Evolutionary conservation across 2,329 filamentous ascomycete genomes (phyloP).

Genomic region (Cytospora leucostoma): DNA sequence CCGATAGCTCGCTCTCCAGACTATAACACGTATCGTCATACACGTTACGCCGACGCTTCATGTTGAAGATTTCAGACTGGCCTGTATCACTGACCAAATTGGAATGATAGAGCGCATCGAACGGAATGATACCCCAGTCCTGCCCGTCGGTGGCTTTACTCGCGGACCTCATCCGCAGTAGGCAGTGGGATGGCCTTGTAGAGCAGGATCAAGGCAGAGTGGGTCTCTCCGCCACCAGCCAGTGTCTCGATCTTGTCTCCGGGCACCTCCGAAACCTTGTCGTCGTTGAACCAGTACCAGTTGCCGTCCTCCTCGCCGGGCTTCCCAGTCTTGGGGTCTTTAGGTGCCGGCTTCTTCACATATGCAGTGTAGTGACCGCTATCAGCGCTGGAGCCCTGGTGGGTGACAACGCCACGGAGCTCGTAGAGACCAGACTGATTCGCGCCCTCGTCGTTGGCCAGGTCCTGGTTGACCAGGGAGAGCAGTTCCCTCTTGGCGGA

Average conservation of each 20-base stretch:
- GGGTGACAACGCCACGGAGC: conserved; percentile 88
- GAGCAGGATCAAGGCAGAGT: conserved; percentile 78
- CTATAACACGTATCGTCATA: neutral
- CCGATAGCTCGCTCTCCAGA: conserved; percentile 4
- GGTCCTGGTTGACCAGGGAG: conserved; percentile 71
- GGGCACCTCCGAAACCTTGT: conserved; percentile 91
- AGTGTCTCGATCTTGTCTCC: conserved; percentile 88
- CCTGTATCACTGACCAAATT: neutral
- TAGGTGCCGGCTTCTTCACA: conserved; percentile 81
- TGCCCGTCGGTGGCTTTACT: conserved; percentile 31
- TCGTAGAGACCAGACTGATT: conserved; percentile 97
- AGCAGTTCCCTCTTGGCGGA: conserved; percentile 86
- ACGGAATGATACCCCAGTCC: neutral
- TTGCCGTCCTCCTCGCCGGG: conserved; percentile 82
- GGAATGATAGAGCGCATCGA: neutral
- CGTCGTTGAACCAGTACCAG: conserved; percentile 99
- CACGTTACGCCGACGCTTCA: neutral
- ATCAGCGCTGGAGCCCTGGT: conserved; percentile 94
- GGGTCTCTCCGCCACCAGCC: conserved; percentile 84
- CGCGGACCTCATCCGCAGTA: conserved; percentile 48
- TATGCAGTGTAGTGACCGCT: conserved; percentile 98
- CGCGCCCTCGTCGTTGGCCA: conserved; percentile 75
- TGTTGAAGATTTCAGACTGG: neutral
- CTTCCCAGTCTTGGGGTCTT: conserved; percentile 77
- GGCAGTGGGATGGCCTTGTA: conserved; percentile 75